Base-by-base conservation (phyloP, 805 yeast species). In the Tetrapisispora taiwanensis region DNA sequence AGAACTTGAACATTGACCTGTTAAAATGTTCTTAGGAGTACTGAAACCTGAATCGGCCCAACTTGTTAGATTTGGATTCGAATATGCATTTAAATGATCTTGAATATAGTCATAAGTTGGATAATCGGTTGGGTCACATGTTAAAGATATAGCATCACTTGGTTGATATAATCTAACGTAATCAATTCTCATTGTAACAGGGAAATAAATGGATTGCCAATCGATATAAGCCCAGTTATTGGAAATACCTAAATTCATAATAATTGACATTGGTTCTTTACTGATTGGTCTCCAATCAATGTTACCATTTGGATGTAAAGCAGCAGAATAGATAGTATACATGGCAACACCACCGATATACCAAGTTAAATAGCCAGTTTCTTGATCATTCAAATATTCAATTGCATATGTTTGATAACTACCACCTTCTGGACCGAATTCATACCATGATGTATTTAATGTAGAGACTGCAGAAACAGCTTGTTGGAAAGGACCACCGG, bases 401-500 rank as follows among this genome's bases (percentile, higher is more conserved):
- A 74, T 76, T 0, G 85, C 92, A 56, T 75, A 87, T 36, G 70
- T 74, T 62, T 90, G 97, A 70, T 66, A 90, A 46, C 69, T 60
- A 7, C 63, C 66, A 6, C 69, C 71, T 19, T 60, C 63, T 18
- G 68, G 73, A 40, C 86, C 86, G 47, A 57, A 62, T 57, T 86
- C 81, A 63, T 84, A 88, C 97, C 97, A 90, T 0, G 78, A 69
- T 2, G 78, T 70, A 63, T 88, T 89, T 52, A 90, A 69, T 2
- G 85, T 81, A 0, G 96, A 75, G 7, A 78, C 76, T 0, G 81
- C 95, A 6, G 96, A 86, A 15, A 90, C 73, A 42, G 96, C 97
- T 66, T 90, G 92, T 68, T 90, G 97, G 66, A 73, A 78, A 1
- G 96, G 95, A 39, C 97, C 96, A 48, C 97, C 98, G 26, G 85